Evolutionary conservation across 1,284 basidiomycete species (phyloP).

Genomic region (Rugosomyces carneus): DNA sequence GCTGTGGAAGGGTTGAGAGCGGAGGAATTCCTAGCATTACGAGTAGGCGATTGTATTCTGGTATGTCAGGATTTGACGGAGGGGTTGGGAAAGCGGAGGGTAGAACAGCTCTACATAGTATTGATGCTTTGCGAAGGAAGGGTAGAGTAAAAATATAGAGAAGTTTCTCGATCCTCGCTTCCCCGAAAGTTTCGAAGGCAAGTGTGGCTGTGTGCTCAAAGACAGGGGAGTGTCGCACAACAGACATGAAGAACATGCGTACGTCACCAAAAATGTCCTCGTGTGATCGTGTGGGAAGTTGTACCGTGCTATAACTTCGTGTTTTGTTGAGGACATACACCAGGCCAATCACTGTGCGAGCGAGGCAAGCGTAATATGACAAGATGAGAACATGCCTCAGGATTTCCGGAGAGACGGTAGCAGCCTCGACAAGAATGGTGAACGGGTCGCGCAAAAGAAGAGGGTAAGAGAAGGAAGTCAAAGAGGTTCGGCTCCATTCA

Average conservation of each 20-base stretch:
- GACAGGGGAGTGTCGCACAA: constrained; percentile 72
- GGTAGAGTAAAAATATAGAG: constrained; percentile 89
- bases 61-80: constrained; percentile 29
- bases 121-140: constrained; percentile 87
- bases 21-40: constrained; percentile 71
- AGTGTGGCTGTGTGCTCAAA: constrained; percentile 76
- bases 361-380: constrained; percentile 84
- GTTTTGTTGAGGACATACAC: constrained; percentile 74
- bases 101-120: constrained; percentile 77
- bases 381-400: constrained; percentile 80
- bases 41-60: constrained; percentile 81
- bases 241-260: constrained; percentile 80
- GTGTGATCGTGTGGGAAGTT: constrained; percentile 41
- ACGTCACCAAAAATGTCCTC: constrained; percentile 71
- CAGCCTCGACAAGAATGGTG: constrained; percentile 81
- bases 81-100: constrained; percentile 55
- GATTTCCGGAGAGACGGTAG: constrained; percentile 83
- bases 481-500: constrained; percentile 80
- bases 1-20: constrained; percentile 69
- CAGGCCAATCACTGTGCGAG: constrained; percentile 78
- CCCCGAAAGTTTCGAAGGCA: constrained; percentile 72
- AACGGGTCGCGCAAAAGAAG: constrained; percentile 85
- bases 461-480: constrained; percentile 72
- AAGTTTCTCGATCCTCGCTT: constrained; percentile 79
- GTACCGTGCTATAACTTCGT: constrained; percentile 43